These are phyloP conservation scores for Didymosphaeria variabile DNA, from an alignment of 2,329 filamentous ascomycete genomes.

Conservation along the genomic window DNA sequence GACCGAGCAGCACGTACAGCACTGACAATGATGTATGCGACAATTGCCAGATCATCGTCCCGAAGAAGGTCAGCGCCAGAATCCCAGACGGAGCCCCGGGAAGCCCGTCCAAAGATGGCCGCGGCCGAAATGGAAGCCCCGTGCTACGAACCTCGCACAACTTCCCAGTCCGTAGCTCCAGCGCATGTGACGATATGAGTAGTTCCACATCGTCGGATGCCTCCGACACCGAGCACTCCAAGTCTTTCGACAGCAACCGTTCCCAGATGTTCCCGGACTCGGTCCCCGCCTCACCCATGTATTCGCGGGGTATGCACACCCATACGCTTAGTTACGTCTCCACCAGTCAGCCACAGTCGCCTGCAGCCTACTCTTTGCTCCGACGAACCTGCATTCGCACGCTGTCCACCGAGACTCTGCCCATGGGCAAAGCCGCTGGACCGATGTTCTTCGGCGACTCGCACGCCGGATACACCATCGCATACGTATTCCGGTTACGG, in stretches of 20 bases:
- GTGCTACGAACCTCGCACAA: conserved; percentile 64
- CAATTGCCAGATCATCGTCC: conserved; percentile 65
- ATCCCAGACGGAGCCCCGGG: conserved; percentile 63
- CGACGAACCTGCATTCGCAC: conserved; percentile 67
- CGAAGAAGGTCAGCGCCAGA: conserved; percentile 62
- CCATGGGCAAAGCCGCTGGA: conserved; percentile 64
- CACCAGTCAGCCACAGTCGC: conserved; percentile 64
- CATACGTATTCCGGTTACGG: conserved; percentile 67
- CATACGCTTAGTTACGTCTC: conserved; percentile 67
- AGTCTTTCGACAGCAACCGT: conserved; percentile 44
- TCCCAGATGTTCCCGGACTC: conserved; percentile 44
- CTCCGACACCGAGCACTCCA: conserved; percentile 50
- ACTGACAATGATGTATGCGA: conserved; percentile 64
- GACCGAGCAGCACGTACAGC: conserved; percentile 50
- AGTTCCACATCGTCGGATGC: conserved; percentile 48
- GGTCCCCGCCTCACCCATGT: conserved; percentile 53
- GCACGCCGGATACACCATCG: conserved; percentile 65
- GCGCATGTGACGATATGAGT: conserved; percentile 38
- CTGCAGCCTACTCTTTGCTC: conserved; percentile 63
- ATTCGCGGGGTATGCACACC: conserved; percentile 55
- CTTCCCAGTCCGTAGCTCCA: conserved; percentile 59
- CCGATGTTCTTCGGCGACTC: conserved; percentile 67
- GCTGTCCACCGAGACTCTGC: conserved; percentile 65
- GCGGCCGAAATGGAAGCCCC: conserved; percentile 61
- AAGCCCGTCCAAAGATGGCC: conserved; percentile 58